phyloP scores from a whole-genome alignment of 257 asterid genomes.

The Solanum paucissectum region DNA sequence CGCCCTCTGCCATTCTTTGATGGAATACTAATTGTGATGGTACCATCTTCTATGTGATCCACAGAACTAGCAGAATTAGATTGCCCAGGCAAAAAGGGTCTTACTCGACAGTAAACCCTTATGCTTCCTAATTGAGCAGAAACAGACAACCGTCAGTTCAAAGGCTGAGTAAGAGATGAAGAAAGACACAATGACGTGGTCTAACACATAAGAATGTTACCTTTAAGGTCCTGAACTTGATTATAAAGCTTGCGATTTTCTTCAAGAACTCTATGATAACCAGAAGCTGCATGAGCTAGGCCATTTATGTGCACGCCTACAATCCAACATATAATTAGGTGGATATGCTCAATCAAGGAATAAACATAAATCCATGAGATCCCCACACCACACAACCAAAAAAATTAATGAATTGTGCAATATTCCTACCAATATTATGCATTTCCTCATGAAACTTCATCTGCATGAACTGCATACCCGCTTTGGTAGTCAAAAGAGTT shows the following conservation, averaged over 20 bases:
- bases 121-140: constrained; percentile 63
- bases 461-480: constrained; percentile 92
- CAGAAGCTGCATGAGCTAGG: constrained; percentile 92
- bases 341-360: neutral
- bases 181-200: neutral
- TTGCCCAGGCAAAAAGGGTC: constrained; percentile 79
- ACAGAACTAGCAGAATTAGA: constrained; percentile 40
- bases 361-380: neutral
- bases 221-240: constrained; percentile 98
- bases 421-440: constrained; percentile 52
- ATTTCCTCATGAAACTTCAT: constrained; percentile 79
- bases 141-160: neutral
- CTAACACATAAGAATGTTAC: constrained; percentile 18
- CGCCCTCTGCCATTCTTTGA: constrained; percentile 62
- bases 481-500: constrained; percentile 66
- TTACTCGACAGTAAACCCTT: constrained; percentile 90
- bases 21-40: constrained; percentile 48
- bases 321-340: constrained; percentile 3
- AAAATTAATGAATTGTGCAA: neutral
- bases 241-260: constrained; percentile 94
- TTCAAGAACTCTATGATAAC: constrained; percentile 90
- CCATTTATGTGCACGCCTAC: constrained; percentile 75
- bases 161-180: neutral
- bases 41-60: constrained; percentile 87
- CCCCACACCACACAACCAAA: neutral